phyloP scores from a whole-genome alignment of 352 stramenopile species.

The Plasmopara halstedii region DNA sequence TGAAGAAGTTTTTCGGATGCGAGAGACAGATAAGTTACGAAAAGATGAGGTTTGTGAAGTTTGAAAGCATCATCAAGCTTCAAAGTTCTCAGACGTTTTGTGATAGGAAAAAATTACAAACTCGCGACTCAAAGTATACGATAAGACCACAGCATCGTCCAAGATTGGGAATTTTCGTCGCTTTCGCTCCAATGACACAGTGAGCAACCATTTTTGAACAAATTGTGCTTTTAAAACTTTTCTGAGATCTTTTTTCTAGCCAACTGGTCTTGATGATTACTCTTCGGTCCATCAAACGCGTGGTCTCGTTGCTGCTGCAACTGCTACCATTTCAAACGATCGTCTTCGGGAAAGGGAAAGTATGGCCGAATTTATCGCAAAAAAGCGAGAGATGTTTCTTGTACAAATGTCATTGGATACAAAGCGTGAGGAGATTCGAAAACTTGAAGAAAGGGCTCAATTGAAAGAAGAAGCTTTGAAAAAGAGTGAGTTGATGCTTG shows the following conservation, averaged over 20 bases:
- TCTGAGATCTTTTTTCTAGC: constrained; percentile 13
- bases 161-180: constrained; percentile 77
- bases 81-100: no score
- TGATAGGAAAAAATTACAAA: constrained; percentile 58
- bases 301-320: constrained; percentile 70
- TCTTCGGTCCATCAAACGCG: constrained; percentile 65
- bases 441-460: constrained; percentile 93
- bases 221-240: background rate
- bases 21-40: constrained; percentile 84
- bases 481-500: constrained; percentile 93
- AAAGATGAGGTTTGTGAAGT: constrained; percentile 73
- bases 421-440: constrained; percentile 94
- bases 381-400: constrained; percentile 97
- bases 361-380: constrained; percentile 93
- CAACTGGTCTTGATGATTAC: constrained; percentile 39
- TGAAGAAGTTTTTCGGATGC: constrained; percentile 92
- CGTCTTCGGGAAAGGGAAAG: constrained; percentile 91
- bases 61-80: no score
- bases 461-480: constrained; percentile 93
- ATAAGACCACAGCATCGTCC: constrained; percentile 80
- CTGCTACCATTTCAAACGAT: constrained; percentile 75
- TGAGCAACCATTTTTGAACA: constrained; percentile 9
- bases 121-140: constrained; percentile 78
- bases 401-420: constrained; percentile 94
- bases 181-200: constrained; percentile 56